Percentiles rank a stretch among this genome's conserved stretches.
Evolutionary conservation across 2,329 filamentous ascomycete species (phyloP).

Genomic region (Didymella arachidicola): DNA sequence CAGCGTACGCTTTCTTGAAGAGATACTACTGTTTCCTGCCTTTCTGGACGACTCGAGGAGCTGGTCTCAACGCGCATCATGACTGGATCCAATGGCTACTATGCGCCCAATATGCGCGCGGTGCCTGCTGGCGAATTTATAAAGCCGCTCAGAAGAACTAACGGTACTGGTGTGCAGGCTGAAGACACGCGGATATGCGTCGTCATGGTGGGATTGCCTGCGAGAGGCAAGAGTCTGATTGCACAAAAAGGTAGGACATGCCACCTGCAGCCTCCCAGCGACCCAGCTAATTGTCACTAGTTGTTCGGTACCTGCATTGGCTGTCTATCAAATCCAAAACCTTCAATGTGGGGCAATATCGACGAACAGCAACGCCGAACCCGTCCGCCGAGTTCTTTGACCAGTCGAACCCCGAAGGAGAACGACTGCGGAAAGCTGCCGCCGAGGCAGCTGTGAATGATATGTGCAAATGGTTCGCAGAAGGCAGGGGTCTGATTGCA

Average conservation of each 20-base stretch:
- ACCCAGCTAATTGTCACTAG: slow-evolving; percentile 30
- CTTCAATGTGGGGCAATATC: slow-evolving; percentile 98
- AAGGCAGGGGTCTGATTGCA: slow-evolving; percentile 80
- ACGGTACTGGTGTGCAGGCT: slow-evolving; percentile 79
- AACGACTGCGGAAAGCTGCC: slow-evolving; percentile 84
- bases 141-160: slow-evolving; percentile 56
- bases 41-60: slow-evolving; percentile 30
- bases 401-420: slow-evolving; percentile 85
- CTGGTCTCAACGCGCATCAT: slow-evolving; percentile 40
- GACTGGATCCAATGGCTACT: slow-evolving; percentile 49
- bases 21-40: slow-evolving; percentile 26
- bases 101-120: slow-evolving; percentile 50
- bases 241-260: slow-evolving; percentile 84
- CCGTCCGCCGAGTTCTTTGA: slow-evolving; percentile 97
- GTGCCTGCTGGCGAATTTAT: slow-evolving; percentile 55
- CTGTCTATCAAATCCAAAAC: slow-evolving; percentile 91
- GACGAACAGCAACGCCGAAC: slow-evolving; percentile 86
- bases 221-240: slow-evolving; percentile 95
- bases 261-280: not conserved
- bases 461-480: slow-evolving; percentile 91
- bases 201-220: slow-evolving; percentile 97
- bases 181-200: slow-evolving; percentile 98
- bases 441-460: slow-evolving; percentile 91
- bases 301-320: slow-evolving; percentile 87
- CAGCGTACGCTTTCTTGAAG: slow-evolving; percentile 23